Evolutionary conservation across 2,329 filamentous ascomycete genomes (phyloP).

Genomic region (Paecilomyces sp.): DNA sequence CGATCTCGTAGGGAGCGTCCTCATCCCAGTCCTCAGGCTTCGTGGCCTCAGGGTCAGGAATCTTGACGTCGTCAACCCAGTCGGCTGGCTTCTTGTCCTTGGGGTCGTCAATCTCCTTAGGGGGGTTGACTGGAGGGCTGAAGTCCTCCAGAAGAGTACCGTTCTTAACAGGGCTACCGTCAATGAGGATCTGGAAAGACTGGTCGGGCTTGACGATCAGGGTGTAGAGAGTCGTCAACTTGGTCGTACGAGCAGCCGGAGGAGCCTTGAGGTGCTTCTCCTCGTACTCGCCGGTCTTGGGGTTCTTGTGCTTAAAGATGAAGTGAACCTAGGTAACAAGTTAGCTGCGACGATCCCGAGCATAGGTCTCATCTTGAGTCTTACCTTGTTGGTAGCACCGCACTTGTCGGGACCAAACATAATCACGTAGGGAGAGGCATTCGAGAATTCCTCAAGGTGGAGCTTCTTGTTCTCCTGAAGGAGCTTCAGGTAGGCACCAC

Average conservation of each 20-base stretch:
- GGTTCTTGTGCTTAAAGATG: slow-evolving; percentile 99
- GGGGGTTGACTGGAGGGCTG: slow-evolving; percentile 83
- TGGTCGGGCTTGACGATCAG: slow-evolving; percentile 95
- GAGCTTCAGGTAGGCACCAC: slow-evolving; percentile 98
- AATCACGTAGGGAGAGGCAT: slow-evolving; percentile 95
- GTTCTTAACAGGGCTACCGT: slow-evolving; percentile 80
- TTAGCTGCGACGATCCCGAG: neutral
- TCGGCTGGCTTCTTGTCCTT: slow-evolving; percentile 90
- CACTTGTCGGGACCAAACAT: slow-evolving; percentile 99
- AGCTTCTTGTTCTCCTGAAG: slow-evolving; percentile 96
- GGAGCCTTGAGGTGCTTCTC: slow-evolving; percentile 94
- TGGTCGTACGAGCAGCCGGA: slow-evolving; percentile 79
- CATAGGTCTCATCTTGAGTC: slow-evolving; percentile 25
- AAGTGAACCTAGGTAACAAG: slow-evolving; percentile 57
- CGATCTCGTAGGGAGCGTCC: slow-evolving; percentile 92
- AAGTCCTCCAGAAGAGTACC: slow-evolving; percentile 94
- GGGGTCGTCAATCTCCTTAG: slow-evolving; percentile 87
- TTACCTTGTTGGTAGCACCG: slow-evolving; percentile 95
- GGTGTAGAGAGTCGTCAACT: slow-evolving; percentile 92
- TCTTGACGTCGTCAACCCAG: slow-evolving; percentile 92
- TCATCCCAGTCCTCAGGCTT: slow-evolving; percentile 99
- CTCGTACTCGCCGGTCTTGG: slow-evolving; percentile 98
- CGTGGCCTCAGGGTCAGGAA: slow-evolving; percentile 82
- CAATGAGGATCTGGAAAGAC: slow-evolving; percentile 86
- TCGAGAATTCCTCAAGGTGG: slow-evolving; percentile 95